Percentiles rank a stretch among this genome's conserved stretches.
These are phyloP conservation scores for Torrubiellomyces zombiae DNA, from an alignment of 2,329 filamentous ascomycete genomes.

Conservation along the genomic window DNA sequence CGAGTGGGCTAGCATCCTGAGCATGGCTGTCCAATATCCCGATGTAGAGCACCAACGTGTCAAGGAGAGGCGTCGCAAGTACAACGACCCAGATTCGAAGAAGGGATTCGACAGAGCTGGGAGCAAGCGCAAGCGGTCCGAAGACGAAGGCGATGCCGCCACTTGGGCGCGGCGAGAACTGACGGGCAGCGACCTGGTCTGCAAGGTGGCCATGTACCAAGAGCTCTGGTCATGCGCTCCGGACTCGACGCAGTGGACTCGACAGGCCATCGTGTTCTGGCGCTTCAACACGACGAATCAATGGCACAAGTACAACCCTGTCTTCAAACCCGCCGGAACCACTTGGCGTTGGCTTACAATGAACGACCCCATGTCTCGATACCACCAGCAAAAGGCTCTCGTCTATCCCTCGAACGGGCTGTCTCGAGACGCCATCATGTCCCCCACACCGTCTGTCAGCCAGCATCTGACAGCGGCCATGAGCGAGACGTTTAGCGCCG, in stretches of 20 bases:
- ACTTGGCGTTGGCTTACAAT: constrained; percentile 47
- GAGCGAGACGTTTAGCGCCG: constrained; percentile 37
- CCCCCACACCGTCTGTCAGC: constrained; percentile 29
- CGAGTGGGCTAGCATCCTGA: constrained; percentile 41
- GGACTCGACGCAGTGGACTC: constrained; percentile 30
- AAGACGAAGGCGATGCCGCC: constrained; percentile 23
- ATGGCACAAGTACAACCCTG: constrained; percentile 31
- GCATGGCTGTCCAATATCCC: constrained; percentile 36
- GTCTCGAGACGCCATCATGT: constrained; percentile 31
- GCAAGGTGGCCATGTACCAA: constrained; percentile 49
- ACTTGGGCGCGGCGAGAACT: constrained; percentile 21
- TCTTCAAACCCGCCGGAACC: constrained; percentile 35
- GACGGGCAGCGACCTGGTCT: constrained; percentile 38
- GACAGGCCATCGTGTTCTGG: constrained; percentile 46
- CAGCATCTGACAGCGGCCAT: constrained; percentile 38
- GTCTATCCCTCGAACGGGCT: constrained; percentile 18
- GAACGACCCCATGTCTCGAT: constrained; percentile 40
- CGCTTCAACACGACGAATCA: constrained; percentile 38
- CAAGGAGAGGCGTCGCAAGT: constrained; percentile 19
- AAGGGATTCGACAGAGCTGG: constrained; percentile 17
- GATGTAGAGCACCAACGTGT: constrained; percentile 22
- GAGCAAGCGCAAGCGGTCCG: constrained; percentile 22
- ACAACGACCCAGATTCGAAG: constrained; percentile 16
- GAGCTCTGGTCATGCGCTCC: constrained; percentile 43
- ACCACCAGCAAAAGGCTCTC: constrained; percentile 34